Evolutionary conservation across 73 alveolate species (phyloP), one percentile per base, ranked within the genome.

Genomic region (Paramecium tetraurelia): DNA sequence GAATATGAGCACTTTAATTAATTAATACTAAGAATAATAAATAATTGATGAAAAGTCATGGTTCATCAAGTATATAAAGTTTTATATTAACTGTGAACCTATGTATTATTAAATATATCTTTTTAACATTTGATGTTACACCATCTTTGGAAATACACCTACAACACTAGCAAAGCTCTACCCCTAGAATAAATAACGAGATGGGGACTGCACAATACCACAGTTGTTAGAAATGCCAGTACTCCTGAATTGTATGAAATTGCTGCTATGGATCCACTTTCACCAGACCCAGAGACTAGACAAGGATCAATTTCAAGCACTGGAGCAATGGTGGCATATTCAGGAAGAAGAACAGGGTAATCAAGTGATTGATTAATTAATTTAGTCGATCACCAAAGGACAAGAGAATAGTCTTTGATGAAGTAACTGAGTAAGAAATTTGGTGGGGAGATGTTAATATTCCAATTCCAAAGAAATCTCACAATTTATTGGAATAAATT

Each of bases 371-470:
- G 68, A 95, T 29, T 89, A 18, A 5, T 84, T 63, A 59, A 2
- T 58, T 95, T 58, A 96, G 98, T 22, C 93, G 98, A 70, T 69
- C 98, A 58, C 98, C 98, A 4, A 94, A 89, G 84, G 98, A 96
- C 44, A 96, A 96, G 98, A 92, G 98, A 93, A 93, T 96, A 35
- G 98, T 96, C 4, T 53, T 43, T 20, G 97, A 96, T 86, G 96
- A 89, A 12, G 41, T 80, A 9, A 93, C 98, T 5, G 59, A 93
- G 84, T 93, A 93, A 76, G 93, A 92, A 58, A 93, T 96, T 22
- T 96, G 98, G 98, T 96, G 98, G 98, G 98, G 98, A 24, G 88
- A 86, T 85, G 98, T 96, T 71, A 96, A 96, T 92, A 96, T 93
- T 50, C 98, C 98, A 22, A 95, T 96, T 35, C 22, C 96, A 85